Percentiles rank a stretch among this genome's conserved stretches.
phyloP scores from a whole-genome alignment of 768 basidiomycete genomes.

The Leccinum rimulosum region DNA sequence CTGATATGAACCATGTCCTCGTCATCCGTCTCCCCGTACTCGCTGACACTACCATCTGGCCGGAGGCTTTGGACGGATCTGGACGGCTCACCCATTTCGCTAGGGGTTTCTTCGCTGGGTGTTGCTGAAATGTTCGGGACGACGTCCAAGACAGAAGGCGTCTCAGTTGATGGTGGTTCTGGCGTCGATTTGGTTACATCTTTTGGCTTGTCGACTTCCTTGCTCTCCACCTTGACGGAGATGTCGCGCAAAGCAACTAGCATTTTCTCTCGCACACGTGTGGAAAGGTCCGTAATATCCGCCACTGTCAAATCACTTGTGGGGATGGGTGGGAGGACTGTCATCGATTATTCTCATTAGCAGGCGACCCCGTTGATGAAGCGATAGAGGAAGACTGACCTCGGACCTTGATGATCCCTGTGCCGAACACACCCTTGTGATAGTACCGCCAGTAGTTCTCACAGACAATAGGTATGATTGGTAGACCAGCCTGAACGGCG shows the following conservation, averaged over 20 bases:
- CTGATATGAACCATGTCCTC: conserved; percentile 81
- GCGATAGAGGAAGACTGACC: conserved; percentile 38
- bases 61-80: conserved; percentile 35
- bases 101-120: conserved; percentile 25
- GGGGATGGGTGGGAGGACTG: conserved; percentile 88
- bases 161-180: conserved; percentile 11
- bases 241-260: conserved; percentile 73
- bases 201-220: conserved; percentile 15
- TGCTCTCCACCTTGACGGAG: conserved; percentile 49
- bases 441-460: conserved; percentile 95
- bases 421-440: conserved; percentile 69
- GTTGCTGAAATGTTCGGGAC: conserved; percentile 29
- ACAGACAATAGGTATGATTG: conserved; percentile 86
- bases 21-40: conserved; percentile 78
- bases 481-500: conserved; percentile 86
- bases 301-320: conserved; percentile 68
- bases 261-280: conserved; percentile 77
- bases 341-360: conserved; percentile 6
- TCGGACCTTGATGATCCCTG: conserved; percentile 76
- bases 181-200: conserved; percentile 23
- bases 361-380: background rate
- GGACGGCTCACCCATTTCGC: conserved; percentile 26
- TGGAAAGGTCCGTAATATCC: conserved; percentile 68
- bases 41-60: conserved; percentile 58
- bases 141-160: conserved; percentile 15